Base-by-base conservation (phyloP, 1,284 basidiomycete species). In the Pascua guehoae region DNA sequence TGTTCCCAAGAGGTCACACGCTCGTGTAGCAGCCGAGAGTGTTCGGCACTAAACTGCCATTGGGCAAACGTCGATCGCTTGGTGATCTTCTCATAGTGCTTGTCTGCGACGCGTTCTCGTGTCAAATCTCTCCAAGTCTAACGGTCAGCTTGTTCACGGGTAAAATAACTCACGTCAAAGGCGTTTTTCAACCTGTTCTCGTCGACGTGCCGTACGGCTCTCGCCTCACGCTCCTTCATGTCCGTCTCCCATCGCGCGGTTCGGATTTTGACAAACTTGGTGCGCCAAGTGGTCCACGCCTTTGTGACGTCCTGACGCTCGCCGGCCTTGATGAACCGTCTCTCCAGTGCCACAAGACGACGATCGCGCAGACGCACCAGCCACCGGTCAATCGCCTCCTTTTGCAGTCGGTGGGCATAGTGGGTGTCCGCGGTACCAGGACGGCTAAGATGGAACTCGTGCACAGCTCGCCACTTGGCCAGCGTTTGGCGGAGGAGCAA, bases 401-500 rank as follows among this genome's bases (percentile, higher is more conserved):
- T 44, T 51, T 69, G 60, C 10, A 69, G 52, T 24, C 59, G 49
- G 11, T 56, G 52, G n/a, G 51, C 51, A 16, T 63, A 65, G 52
- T 74, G 71, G 2, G 49, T 44, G 42, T 73, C 70, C 1, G 73
- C 73, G 0, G 68, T 71, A n/a, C 59, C 64, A 1, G 70, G 67
- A 12, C 67, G 55, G 8, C 53, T 44, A 1, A 74, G 62, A 5
- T 64, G 63, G 15, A 53, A 52, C 10, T 64, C 62, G 42, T 64
- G 56, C 0, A 56, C 47, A 0, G 51, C 54, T 11, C 60, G 59
- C 75, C 75, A 77, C 43, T 64, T 66, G 8, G 51, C 45, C 2
- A 77, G 63, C 1, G 62, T 62, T 47, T 74, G 72, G 2, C 70
- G 67, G 7, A 75, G 64, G 12, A 75, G 65, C 8, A 77, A 61